Evolutionary conservation across 106 monocot genomes (phyloP), one percentile per base, ranked within the genome.

Genomic region (Xerophyta viscosa): DNA sequence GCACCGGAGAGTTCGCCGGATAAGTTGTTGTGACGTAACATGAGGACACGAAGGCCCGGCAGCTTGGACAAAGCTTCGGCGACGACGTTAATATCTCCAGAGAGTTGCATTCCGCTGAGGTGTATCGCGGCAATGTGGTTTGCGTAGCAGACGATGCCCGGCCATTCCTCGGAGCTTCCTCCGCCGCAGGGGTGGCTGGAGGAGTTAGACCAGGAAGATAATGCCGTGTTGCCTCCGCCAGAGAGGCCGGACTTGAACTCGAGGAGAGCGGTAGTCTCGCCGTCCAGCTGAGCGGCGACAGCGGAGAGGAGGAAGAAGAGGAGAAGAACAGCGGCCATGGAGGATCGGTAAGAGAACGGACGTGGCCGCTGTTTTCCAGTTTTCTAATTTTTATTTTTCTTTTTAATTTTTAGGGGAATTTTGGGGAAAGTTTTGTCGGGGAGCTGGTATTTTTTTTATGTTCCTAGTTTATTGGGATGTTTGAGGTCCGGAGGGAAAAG

Each of bases 1-100:
- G 71, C n/a, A n/a, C n/a, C 52, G 0, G 93, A 87, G 37, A 88
- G 56, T 15, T 60, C 30, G 14, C 93, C 88, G 37, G 87, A 66
- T 69, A 94, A 56, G 42, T 15, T 23, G 61, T 88, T 88, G 26
- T 55, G 8, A 19, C 50, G 12, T 17, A 94, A 25, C 51, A 67
- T 65, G 9, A 88, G 28, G 48, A 54, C 27, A 8, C 88, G 77
- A 26, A 84, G 84, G 2, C 53, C 46, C 2, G 13, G 52, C 23
- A 88, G 30, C 15, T 54, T 26, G 8, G n/a, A 37, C 20, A 29
- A 20, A 15, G 72, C 23, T 29, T 77, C 70, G 45, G 67, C 76
- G 54, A 56, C 52, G 50, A 68, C n/a, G n/a, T n/a, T 54, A 57
- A 84, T 20, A 6, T 14, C 25, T 36, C 84, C 93, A 19, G 67